Base-by-base conservation (phyloP, 371 early-diverging fungal species). In the Saksenaea oblongispora region DNA sequence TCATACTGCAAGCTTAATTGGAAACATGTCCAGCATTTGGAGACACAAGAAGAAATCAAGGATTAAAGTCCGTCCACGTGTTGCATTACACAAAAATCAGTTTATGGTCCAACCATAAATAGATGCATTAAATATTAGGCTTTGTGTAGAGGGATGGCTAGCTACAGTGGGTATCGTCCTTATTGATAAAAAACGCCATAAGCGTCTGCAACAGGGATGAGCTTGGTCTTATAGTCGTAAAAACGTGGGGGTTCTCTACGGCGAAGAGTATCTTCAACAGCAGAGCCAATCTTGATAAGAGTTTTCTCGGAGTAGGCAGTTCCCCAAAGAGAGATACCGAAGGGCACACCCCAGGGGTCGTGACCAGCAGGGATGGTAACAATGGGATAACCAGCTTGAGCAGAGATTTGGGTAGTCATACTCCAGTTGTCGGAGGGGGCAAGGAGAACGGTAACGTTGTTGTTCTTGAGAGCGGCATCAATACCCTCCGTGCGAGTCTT, bases 191-290 rank as follows among this genome's bases (percentile, higher is more conserved):
- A 15, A 10, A 22, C 47, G 5, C 64, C 64, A 18, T 53, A 56
- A 34, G 54, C 55, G 24, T 62, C 35, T 14, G 31, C 24, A 28
- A 62, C 56, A 31, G 62, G 62, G 7, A 62, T 56, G 18, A 54
- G 39, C 22, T 54, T 53, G 18, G 62, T 55, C 1, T 34, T 17
- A 24, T 36, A 17, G 7, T 56, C 56, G 5, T 35, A 55, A 34
- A 62, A 62, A 5, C 36, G 36, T 14, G 62, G 62, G 7, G 41
- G 14, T 17, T 31, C 11, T 31, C 62, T 54, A 10, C 56, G 62
- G 35, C 62, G 62, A 35, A 63, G 56, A 14, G 64, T 58, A 44
- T 63, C 57, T 17, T 64, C 64, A 53, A 64, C 47, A 15, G 64
- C 64, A 47, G 57, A 64, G 35, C 64, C 64, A 35, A 64, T 14